Evolutionary conservation across 1,284 basidiomycete species (phyloP), one percentile per base, ranked within the genome.

Genomic region (Phlebopus sp.): DNA sequence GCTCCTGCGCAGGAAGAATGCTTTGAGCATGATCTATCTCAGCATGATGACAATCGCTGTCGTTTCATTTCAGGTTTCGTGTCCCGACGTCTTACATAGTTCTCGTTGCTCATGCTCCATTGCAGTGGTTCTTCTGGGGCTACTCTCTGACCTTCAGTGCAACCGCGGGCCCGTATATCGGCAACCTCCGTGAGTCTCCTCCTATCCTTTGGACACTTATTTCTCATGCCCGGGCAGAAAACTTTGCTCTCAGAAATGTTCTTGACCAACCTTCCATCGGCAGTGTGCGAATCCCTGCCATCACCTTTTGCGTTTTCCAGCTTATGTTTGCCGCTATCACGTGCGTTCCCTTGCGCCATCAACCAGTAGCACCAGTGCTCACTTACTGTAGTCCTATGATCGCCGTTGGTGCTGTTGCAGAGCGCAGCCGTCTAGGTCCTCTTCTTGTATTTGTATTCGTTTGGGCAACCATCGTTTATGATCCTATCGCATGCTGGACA

Each of bases 391-490:
- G 82, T 10, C 84, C 84, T 5, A 92, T 86, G 65, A 81, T 97
- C 56, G 92, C 92, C 14, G 77, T 92, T 42, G 94, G 95, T 59
- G 96, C 92, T 19, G 84, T 96, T 53, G 92, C 95, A 18, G 96
- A 98, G 68, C 92, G 93, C 46, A 84, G 84, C 14, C 85, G 87
- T 14, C 78, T 98, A 8, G 92, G 91, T 0, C 96, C 95, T 2
- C 71, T 92, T 50, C 74, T 96, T 42, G 79, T 95, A 51, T 97
- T 97, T 70, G 79, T 90, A 55, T 97, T 98, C 68, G 64, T 85
- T 51, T 99, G 96, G 94, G 76, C 87, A 10, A 97, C 95, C 3
- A 69, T 97, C 53, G 94, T 97, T 29, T 97, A 97, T 71, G 89
- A 92, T 63, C 91, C 92, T 8, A 89, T 95, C 58, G 92, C 92